Evolutionary conservation across 2,329 filamentous ascomycete species (phyloP).

Genomic region (Gaeumannomyces sp.): DNA sequence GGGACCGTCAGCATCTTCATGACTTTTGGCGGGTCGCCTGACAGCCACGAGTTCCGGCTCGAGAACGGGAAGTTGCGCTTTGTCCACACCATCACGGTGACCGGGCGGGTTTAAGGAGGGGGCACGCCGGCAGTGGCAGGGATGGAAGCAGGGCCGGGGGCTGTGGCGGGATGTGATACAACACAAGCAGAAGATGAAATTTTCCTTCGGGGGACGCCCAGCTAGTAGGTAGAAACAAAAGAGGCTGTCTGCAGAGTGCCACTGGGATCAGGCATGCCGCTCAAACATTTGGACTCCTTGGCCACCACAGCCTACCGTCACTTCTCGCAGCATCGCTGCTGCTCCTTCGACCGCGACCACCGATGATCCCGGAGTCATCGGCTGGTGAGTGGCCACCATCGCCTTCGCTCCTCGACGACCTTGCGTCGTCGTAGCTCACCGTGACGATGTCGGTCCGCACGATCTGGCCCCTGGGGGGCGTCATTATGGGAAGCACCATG

Average conservation of each 20-base stretch:
- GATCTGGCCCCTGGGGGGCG: slow-evolving; percentile 4
- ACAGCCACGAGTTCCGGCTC: slow-evolving; percentile 29
- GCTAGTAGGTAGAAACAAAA: neutral
- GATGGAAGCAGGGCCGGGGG: too few species aligned
- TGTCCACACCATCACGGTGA: slow-evolving; percentile 27
- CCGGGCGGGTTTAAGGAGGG: neutral
- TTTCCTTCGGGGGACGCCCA: neutral
- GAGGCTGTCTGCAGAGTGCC: neutral
- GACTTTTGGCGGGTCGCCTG: slow-evolving; percentile 23
- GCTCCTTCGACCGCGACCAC: neutral
- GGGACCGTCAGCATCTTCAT: slow-evolving; percentile 25
- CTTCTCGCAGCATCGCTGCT: neutral
- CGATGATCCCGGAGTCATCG: neutral
- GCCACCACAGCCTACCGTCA: neutral
- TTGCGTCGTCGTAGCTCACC: slow-evolving; percentile 9
- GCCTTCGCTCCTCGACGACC: neutral
- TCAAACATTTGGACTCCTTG: neutral
- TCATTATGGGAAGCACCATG: neutral
- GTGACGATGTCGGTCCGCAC: slow-evolving; percentile 11
- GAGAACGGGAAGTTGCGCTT: slow-evolving; percentile 27
- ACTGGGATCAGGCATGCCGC: too few species aligned
- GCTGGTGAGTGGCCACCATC: neutral
- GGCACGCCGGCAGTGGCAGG: too few species aligned
- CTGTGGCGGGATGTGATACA: too few species aligned
- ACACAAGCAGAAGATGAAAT: too few species aligned